phyloP scores from a whole-genome alignment of 306 rosid species.

The Vigna hirtella region DNA sequence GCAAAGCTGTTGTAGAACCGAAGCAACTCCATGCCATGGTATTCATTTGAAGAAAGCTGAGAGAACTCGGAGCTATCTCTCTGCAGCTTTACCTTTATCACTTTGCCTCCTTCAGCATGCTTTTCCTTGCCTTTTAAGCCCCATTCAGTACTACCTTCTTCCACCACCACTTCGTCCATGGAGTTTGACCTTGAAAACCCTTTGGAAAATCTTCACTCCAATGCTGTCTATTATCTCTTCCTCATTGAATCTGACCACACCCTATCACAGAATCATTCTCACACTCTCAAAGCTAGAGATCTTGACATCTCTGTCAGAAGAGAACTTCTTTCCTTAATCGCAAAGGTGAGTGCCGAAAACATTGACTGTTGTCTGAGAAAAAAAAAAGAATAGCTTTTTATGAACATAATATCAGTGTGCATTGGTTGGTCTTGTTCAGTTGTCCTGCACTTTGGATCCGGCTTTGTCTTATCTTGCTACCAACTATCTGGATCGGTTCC shows the following conservation, averaged over 20 bases:
- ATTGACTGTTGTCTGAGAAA: neutral
- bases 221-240: slow-evolving; percentile 64
- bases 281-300: slow-evolving; percentile 51
- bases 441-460: slow-evolving; percentile 67
- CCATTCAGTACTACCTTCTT: slow-evolving; percentile 10
- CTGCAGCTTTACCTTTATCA: slow-evolving; percentile 40
- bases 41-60: slow-evolving; percentile 48
- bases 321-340: slow-evolving; percentile 67
- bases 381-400: neutral
- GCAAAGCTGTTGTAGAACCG: slow-evolving; percentile 33
- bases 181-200: slow-evolving; percentile 98
- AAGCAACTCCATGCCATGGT: slow-evolving; percentile 33
- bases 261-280: slow-evolving; percentile 65
- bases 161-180: slow-evolving; percentile 52
- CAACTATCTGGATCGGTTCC: slow-evolving; percentile 88
- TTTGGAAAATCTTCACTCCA: slow-evolving; percentile 54
- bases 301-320: slow-evolving; percentile 61
- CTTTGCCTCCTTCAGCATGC: slow-evolving; percentile 43
- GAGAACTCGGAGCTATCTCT: slow-evolving; percentile 7
- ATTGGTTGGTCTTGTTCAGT: slow-evolving; percentile 48
- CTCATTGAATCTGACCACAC: slow-evolving; percentile 84
- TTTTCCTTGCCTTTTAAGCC: slow-evolving; percentile 40
- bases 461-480: slow-evolving; percentile 74
- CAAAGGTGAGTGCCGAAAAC: slow-evolving; percentile 58
- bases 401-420: slow-evolving; percentile 15